These are phyloP conservation scores for Nothophoma quercina DNA, from an alignment of 2,329 filamentous ascomycete genomes.

Conservation along the genomic window DNA sequence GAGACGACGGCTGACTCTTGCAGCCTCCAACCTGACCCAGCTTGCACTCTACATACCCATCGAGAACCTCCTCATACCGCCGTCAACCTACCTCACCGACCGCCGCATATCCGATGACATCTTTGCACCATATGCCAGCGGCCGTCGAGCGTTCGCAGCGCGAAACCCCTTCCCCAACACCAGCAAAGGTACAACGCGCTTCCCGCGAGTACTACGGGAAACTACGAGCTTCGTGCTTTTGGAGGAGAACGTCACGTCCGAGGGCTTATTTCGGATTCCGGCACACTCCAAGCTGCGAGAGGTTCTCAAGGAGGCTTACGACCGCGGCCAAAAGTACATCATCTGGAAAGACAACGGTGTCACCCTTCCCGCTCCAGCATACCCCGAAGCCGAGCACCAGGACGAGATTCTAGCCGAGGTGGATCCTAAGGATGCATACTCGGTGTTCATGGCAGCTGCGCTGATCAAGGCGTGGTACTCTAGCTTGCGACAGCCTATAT, in stretches of 20 bases:
- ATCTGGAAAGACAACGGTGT: slow-evolving; percentile 58
- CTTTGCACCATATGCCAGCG: slow-evolving; percentile 56
- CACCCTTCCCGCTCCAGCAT: slow-evolving; percentile 43
- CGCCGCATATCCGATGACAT: slow-evolving; percentile 59
- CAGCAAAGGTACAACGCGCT: slow-evolving; percentile 54
- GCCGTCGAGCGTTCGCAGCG: slow-evolving; percentile 57
- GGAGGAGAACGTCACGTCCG: slow-evolving; percentile 56
- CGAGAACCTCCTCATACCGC: slow-evolving; percentile 62
- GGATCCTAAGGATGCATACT: slow-evolving; percentile 59
- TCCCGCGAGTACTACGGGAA: slow-evolving; percentile 62
- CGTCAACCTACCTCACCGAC: slow-evolving; percentile 62
- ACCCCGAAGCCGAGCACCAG: slow-evolving; percentile 44
- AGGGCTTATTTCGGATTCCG: slow-evolving; percentile 63
- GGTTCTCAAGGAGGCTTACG: slow-evolving; percentile 62
- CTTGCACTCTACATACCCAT: slow-evolving; percentile 61
- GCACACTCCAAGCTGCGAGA: slow-evolving; percentile 59
- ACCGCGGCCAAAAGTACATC: slow-evolving; percentile 62
- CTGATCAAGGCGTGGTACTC: slow-evolving; percentile 65
- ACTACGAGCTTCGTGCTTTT: slow-evolving; percentile 60
- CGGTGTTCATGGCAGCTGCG: slow-evolving; percentile 61
- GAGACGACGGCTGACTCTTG: slow-evolving; percentile 20
- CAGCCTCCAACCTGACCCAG: slow-evolving; percentile 59
- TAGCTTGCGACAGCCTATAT: slow-evolving; percentile 60
- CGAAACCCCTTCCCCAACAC: slow-evolving; percentile 57
- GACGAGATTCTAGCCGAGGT: slow-evolving; percentile 56